These are phyloP conservation scores for Leccinum longicurvipes DNA, from an alignment of 768 basidiomycete species.

Conservation along the genomic window DNA sequence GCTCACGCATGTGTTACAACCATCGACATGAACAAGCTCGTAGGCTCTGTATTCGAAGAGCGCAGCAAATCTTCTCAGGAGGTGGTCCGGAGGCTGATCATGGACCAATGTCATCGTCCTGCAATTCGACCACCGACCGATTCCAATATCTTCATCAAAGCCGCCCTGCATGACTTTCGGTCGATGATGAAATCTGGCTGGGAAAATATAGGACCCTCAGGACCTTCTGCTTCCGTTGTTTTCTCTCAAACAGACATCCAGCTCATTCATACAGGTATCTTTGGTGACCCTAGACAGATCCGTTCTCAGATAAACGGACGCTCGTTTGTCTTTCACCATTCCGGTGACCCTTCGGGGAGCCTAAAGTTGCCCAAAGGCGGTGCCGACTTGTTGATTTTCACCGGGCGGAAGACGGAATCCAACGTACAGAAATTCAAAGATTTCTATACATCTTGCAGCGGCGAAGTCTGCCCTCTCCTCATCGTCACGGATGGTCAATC, in stretches of 20 bases:
- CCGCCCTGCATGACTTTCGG: conserved; percentile 25
- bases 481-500: conserved; percentile 13
- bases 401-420: conserved; percentile 6
- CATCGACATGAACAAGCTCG: conserved; percentile 15
- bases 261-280: conserved; percentile 12
- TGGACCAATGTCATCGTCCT: conserved; percentile 14
- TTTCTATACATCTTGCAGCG: conserved; percentile 18
- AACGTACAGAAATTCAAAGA: conserved; percentile 9
- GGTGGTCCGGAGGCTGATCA: conserved; percentile 20
- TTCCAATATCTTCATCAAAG: conserved; percentile 23
- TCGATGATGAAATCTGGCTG: conserved; percentile 25
- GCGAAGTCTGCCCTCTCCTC: conserved; percentile 26
- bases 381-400: conserved; percentile 26
- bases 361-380: conserved; percentile 19
- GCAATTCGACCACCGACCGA: conserved; percentile 18
- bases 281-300: conserved; percentile 18
- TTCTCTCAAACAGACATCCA: conserved; percentile 15
- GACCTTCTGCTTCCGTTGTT: conserved; percentile 15
- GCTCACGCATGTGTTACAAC: conserved; percentile 44
- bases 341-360: conserved; percentile 12
- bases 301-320: conserved; percentile 22
- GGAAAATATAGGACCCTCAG: conserved; percentile 19
- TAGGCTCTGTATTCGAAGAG: conserved; percentile 14
- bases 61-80: conserved; percentile 22
- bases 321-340: conserved; percentile 21